A percentile compares a stretch with the other conserved stretches of the same genome.
These are phyloP conservation scores for Bacterosira constricta DNA, from an alignment of 108 stramenopile species.

Conservation along the genomic window DNA sequence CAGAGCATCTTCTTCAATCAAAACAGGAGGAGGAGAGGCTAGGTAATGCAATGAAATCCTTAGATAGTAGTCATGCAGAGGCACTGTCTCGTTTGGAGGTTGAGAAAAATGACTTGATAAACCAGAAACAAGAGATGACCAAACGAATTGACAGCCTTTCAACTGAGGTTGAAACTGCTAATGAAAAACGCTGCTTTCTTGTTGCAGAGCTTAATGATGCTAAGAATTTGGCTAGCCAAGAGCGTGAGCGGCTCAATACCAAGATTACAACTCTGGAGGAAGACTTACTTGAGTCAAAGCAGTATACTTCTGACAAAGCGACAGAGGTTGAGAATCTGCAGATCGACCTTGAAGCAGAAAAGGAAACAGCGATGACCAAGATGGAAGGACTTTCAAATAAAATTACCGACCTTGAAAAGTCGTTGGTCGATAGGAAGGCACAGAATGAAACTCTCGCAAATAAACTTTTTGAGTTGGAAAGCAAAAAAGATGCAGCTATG, in stretches of 20 bases:
- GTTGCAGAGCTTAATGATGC: not conserved
- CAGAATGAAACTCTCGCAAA: not conserved
- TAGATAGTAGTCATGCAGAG: not conserved
- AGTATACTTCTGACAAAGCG: not conserved
- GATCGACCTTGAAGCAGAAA: not conserved
- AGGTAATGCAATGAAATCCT: not conserved
- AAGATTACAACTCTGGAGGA: conserved; percentile 5
- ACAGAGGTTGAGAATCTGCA: not conserved
- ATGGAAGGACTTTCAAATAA: not conserved
- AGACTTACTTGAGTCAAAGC: not conserved
- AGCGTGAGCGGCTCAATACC: not conserved
- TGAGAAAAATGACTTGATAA: not conserved
- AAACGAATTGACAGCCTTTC: not conserved
- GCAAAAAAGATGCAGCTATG: not conserved
- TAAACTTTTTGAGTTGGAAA: not conserved
- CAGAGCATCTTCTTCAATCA: not conserved
- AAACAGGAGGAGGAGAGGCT: not conserved
- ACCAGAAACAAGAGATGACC: not conserved
- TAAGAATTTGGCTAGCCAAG: not conserved
- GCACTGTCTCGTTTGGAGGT: not conserved
- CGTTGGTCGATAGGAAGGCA: not conserved
- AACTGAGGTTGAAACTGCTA: not conserved
- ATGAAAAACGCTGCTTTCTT: not conserved
- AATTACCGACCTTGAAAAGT: not conserved
- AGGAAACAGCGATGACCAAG: not conserved